These are phyloP conservation scores for Tagetes erecta DNA, from an alignment of 129 eudicot species.

Conservation along the genomic window DNA sequence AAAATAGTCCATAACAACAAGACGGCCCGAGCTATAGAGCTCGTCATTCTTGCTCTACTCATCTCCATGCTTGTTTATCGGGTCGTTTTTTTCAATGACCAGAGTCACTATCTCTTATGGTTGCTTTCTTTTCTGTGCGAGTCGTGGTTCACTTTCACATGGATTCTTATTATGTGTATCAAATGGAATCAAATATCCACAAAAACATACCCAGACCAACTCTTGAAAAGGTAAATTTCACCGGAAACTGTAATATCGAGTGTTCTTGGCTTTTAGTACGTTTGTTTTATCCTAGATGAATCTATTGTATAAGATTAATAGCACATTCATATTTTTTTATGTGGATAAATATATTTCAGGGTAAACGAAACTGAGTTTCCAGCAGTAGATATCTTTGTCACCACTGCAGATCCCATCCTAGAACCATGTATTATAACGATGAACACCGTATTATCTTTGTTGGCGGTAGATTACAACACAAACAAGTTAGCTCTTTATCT, in stretches of 20 bases:
- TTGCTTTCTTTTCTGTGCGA: conserved; percentile 49
- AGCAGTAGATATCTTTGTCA: conserved; percentile 49
- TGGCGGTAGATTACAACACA: conserved; percentile 48
- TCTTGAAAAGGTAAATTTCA: conserved; percentile 28
- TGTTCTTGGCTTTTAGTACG: no score
- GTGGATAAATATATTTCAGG: not conserved
- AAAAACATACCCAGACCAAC: conserved; percentile 44
- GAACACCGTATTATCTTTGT: conserved; percentile 46
- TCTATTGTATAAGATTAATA: no score
- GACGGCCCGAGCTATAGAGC: conserved; percentile 42
- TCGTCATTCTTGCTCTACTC: conserved; percentile 45
- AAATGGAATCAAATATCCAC: conserved; percentile 47
- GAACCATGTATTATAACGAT: conserved; percentile 50
- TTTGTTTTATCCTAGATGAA: no score
- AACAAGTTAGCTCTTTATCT: conserved; percentile 47
- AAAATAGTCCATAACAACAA: conserved; percentile 31
- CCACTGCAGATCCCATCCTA: conserved; percentile 47
- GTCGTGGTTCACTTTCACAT: conserved; percentile 46
- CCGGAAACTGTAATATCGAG: not conserved
- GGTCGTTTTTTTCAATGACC: conserved; percentile 32
- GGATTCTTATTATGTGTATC: conserved; percentile 38
- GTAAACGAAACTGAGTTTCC: conserved; percentile 38
- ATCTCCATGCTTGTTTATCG: conserved; percentile 48
- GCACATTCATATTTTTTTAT: no score
- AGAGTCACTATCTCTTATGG: conserved; percentile 42